phyloP scores from a whole-genome alignment of 306 rosid genomes.

The Prosopis cineraria region DNA sequence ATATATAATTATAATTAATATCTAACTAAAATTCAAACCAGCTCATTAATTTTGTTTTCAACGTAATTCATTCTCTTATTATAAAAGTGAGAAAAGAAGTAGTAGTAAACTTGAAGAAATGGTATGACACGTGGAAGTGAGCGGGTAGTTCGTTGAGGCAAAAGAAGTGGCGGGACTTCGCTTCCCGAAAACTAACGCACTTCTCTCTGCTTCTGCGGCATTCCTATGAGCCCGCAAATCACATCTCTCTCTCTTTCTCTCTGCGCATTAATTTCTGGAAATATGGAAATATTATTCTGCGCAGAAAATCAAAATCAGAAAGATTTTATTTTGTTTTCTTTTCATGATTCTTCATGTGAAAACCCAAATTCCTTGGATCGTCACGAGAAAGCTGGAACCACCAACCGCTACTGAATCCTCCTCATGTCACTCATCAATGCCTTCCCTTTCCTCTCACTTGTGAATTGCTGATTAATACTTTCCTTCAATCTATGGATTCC shows the following conservation, averaged over 20 bases:
- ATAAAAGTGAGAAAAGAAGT: too few relatives aligned
- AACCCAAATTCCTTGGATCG: background rate
- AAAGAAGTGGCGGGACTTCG: constrained; percentile 4
- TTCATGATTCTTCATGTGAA: background rate
- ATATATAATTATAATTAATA: too few relatives aligned
- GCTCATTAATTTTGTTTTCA: too few relatives aligned
- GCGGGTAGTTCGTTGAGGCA: background rate
- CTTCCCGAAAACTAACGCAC: background rate
- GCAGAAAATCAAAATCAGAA: background rate
- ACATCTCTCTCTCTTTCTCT: background rate
- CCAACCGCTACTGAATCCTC: background rate
- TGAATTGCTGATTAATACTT: background rate
- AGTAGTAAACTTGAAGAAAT: too few relatives aligned
- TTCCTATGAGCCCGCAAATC: background rate
- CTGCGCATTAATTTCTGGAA: background rate
- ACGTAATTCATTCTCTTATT: too few relatives aligned
- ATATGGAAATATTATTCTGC: background rate
- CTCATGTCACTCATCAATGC: background rate
- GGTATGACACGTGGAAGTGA: background rate
- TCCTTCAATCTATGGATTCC: background rate
- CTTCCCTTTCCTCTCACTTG: background rate
- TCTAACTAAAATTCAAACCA: too few relatives aligned
- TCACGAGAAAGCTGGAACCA: background rate
- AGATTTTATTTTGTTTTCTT: background rate
- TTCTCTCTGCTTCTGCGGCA: background rate